Conservation (phyloP, 2,329 filamentous ascomycete species). For the Clonostachys rhizophaga region DNA sequence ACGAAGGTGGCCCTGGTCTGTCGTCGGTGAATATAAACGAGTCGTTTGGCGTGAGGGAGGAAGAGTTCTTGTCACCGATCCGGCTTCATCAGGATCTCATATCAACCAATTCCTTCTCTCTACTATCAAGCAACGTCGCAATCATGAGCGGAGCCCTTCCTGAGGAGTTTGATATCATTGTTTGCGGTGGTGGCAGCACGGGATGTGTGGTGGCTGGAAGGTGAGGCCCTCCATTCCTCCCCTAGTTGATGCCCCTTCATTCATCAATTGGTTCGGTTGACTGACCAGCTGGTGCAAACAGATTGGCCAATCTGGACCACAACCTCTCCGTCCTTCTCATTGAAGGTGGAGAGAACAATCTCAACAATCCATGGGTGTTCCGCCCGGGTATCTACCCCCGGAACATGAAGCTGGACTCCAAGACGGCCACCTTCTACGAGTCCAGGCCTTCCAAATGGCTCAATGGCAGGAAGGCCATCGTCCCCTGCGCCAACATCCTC, state of each 20-base stretch:
- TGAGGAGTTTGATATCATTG: conserved; percentile 78
- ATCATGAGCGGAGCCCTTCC: conserved; percentile 36
- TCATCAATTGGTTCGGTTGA: conserved; percentile 12
- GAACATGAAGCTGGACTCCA: conserved; percentile 76
- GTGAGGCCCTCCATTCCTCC: conserved; percentile 26
- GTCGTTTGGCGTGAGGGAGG: no score
- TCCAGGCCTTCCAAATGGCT: conserved; percentile 71
- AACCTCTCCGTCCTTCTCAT: conserved; percentile 67
- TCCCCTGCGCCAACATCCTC: conserved; percentile 70
- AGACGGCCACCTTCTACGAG: conserved; percentile 78
- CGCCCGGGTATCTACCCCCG: conserved; percentile 72
- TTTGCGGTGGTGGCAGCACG: conserved; percentile 69
- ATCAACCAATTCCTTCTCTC: not conserved
- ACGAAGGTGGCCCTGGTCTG: no score
- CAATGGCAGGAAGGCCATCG: conserved; percentile 64
- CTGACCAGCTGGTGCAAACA: conserved; percentile 28
- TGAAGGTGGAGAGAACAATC: conserved; percentile 66
- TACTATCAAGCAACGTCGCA: not conserved
- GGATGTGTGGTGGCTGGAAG: conserved; percentile 54
- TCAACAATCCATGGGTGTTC: conserved; percentile 77
- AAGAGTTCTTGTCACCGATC: no score
- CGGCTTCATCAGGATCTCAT: no score
- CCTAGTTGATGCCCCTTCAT: conserved; percentile 22
- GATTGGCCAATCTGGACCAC: conserved; percentile 71
- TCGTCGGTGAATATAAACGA: no score